Evolutionary conservation across 345 rosid species (phyloP).

Genomic region (Camelina sativa): DNA sequence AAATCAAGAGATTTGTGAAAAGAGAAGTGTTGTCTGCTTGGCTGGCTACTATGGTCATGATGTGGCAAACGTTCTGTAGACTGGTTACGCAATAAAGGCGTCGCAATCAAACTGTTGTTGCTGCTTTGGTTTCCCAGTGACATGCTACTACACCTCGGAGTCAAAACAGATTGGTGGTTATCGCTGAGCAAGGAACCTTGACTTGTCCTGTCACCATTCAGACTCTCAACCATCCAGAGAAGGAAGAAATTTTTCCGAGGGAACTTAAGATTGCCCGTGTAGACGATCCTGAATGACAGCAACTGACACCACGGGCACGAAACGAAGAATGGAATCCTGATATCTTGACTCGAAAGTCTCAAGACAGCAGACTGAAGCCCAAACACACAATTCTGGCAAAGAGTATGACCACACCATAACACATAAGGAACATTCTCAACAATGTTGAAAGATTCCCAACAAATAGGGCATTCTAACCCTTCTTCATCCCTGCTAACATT

Average conservation of each 20-base stretch:
- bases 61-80: constrained; percentile 31
- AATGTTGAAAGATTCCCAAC: constrained; percentile 74
- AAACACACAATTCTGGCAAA: constrained; percentile 66
- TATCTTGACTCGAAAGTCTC: constrained; percentile 51
- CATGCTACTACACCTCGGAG: constrained; percentile 42
- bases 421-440: constrained; percentile 77
- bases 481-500: constrained; percentile 49
- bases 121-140: constrained; percentile 41
- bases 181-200: constrained; percentile 29
- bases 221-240: constrained; percentile 80
- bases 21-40: constrained; percentile 49
- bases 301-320: constrained; percentile 72
- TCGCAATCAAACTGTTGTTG: constrained; percentile 9
- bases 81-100: constrained; percentile 39
- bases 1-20: constrained; percentile 59
- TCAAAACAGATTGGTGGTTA: constrained; percentile 44
- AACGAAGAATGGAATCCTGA: constrained; percentile 59
- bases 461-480: constrained; percentile 70
- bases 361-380: constrained; percentile 61
- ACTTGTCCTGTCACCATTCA: constrained; percentile 57
- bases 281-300: constrained; percentile 55
- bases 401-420: constrained; percentile 75
- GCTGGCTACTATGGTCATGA: constrained; percentile 30
- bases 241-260: constrained; percentile 69
- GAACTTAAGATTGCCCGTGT: constrained; percentile 56